Evolutionary conservation across 1,284 basidiomycete genomes (phyloP), one percentile per base, ranked within the genome.

Genomic region (Veloboletus limbatus): DNA sequence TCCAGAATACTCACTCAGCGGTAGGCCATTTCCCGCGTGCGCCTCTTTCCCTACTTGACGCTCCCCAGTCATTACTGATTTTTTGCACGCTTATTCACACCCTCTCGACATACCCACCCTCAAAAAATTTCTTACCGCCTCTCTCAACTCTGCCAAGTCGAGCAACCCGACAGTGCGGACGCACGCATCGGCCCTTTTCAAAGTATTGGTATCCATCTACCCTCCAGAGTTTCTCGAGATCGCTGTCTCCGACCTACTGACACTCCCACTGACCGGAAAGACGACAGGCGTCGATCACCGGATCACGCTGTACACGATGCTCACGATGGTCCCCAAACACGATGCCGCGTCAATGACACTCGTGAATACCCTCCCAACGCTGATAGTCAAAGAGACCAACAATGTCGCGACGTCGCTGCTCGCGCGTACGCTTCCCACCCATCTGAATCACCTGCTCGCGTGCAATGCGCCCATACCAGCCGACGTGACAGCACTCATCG

Each of bases 241-340:
- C 4, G 76, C 78, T 5, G 76, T 79, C 3, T 67, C 73, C 9
- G 90, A 94, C 53, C 67, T 94, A 2, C 71, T 93, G 11, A 69
- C 72, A 13, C 74, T 92, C 0, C 87, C 91, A 5, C 85, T 88
- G 59, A 68, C 82, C 0, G 87, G 91, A 25, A 97, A 96, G 71
- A 90, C 91, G 0, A 72, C 84, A 0, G 90, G 90, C 2, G 78
- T 88, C 3, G 93, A 95, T 50, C 92, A 97, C 62, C 84, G 93
- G n/a, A 67, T 82, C 6, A 74, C 85, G 0, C 71, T 97, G 9
- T 93, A 90, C 67, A 77, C 78, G 8, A 91, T 97, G 81, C 73
- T 92, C 2, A 67, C 74, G 3, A 67, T 62, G 27, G 54, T 95
- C 4, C 67, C 72, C 2, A 74, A 84, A 1, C 76, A 79, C 3